Evolutionary conservation across 2,329 filamentous ascomycete species (phyloP).

Genomic region (Chrysoporthe deuterocubensis): DNA sequence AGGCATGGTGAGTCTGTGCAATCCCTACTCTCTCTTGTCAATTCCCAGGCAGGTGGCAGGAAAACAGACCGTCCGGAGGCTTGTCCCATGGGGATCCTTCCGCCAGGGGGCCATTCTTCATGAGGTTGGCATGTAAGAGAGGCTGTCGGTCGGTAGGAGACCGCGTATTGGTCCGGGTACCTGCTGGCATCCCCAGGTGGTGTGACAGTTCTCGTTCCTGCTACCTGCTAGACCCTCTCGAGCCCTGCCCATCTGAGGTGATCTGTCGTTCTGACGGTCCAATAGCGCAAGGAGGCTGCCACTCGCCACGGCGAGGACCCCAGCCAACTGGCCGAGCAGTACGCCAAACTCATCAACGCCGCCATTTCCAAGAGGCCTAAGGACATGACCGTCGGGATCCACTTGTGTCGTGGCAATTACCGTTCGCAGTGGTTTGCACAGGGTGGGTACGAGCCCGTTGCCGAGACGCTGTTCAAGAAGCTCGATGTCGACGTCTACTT

Average conservation of each 20-base stretch:
- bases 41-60: too few species aligned
- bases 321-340: conserved; percentile 52
- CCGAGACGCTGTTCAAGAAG: conserved; percentile 47
- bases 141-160: too few species aligned
- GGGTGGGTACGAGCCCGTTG: conserved; percentile 59
- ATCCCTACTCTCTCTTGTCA: neutral
- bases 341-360: conserved; percentile 58
- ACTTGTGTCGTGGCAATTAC: conserved; percentile 62
- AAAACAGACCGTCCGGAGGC: too few species aligned
- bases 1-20: conserved; percentile 45
- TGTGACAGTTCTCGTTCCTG: too few species aligned
- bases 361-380: conserved; percentile 55
- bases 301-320: conserved; percentile 55
- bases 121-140: too few species aligned
- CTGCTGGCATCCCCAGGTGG: too few species aligned
- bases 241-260: neutral
- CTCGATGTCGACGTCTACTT: conserved; percentile 59
- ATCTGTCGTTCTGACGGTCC: neutral
- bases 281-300: conserved; percentile 51
- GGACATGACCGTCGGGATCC: conserved; percentile 61
- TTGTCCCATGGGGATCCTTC: too few species aligned
- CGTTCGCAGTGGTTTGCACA: conserved; percentile 60
- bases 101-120: too few species aligned
- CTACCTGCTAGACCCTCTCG: neutral
- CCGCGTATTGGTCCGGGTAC: too few species aligned